Percentiles rank a stretch among this genome's conserved stretches.
phyloP scores from a whole-genome alignment of 2,329 filamentous ascomycete species.

The Pseudocercospora eumusae region DNA sequence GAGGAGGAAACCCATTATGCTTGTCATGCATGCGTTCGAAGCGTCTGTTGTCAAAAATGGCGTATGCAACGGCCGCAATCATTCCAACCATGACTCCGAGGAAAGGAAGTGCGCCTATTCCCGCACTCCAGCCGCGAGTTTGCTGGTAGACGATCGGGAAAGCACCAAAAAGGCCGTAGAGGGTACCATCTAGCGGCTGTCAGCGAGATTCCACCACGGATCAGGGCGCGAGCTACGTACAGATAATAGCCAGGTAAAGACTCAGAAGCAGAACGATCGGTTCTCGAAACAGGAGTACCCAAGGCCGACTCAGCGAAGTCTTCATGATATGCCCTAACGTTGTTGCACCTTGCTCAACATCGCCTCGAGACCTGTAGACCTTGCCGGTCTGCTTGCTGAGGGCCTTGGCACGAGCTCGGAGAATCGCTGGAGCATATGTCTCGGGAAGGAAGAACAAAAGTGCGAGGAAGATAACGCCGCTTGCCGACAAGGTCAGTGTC shows the following conservation, averaged over 20 bases:
- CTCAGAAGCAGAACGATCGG: slow-evolving; percentile 66
- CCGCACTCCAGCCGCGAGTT: slow-evolving; percentile 59
- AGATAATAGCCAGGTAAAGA: slow-evolving; percentile 64
- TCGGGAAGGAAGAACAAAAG: slow-evolving; percentile 56
- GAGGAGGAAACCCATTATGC: slow-evolving; percentile 58
- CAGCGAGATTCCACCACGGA: background rate
- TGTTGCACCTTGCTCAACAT: slow-evolving; percentile 39
- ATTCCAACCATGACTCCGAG: slow-evolving; percentile 68
- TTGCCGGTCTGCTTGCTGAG: slow-evolving; percentile 52
- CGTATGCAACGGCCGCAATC: slow-evolving; percentile 56
- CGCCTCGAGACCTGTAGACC: slow-evolving; percentile 53
- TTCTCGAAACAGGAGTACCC: slow-evolving; percentile 68
- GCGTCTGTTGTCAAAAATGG: slow-evolving; percentile 52
- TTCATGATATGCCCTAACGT: slow-evolving; percentile 47
- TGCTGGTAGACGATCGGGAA: slow-evolving; percentile 63
- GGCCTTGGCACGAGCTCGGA: slow-evolving; percentile 53
- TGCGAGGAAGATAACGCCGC: slow-evolving; percentile 59
- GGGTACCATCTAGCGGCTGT: slow-evolving; percentile 41
- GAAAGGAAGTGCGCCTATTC: slow-evolving; percentile 64
- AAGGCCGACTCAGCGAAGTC: slow-evolving; percentile 62
- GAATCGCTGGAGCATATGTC: slow-evolving; percentile 59
- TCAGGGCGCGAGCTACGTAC: background rate
- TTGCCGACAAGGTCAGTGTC: slow-evolving; percentile 34
- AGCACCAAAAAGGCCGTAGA: slow-evolving; percentile 51
- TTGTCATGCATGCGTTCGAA: slow-evolving; percentile 51